These are phyloP conservation scores for Boletus huronensis DNA, from an alignment of 768 basidiomycete species.

Conservation along the genomic window DNA sequence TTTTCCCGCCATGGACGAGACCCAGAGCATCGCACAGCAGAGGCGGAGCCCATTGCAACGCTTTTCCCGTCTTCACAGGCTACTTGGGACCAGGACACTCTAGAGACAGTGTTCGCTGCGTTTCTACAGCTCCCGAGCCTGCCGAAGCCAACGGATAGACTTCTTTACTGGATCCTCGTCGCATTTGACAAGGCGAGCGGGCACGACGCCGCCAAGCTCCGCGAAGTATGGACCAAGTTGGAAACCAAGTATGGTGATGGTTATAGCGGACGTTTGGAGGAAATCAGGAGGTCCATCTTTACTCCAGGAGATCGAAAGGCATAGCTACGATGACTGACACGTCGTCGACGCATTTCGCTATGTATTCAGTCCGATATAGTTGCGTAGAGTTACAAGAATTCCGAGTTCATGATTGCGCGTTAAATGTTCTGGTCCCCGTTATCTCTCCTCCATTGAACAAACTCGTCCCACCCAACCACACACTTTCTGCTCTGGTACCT, in stretches of 20 bases:
- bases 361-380: conserved; percentile 6
- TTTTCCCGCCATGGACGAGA: conserved; percentile 57
- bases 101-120: conserved; percentile 53
- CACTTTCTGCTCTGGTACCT: conserved; percentile 79
- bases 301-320: not conserved
- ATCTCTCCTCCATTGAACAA: conserved; percentile 64
- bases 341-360: not conserved
- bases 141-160: conserved; percentile 41
- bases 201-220: conserved; percentile 46
- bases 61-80: conserved; percentile 9
- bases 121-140: conserved; percentile 57
- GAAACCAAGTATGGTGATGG: conserved; percentile 50
- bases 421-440: conserved; percentile 40
- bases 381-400: conserved; percentile 10
- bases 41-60: not conserved
- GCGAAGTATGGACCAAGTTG: conserved; percentile 54
- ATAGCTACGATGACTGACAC: not conserved
- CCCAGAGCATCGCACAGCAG: conserved; percentile 6
- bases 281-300: conserved; percentile 43
- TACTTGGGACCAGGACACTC: conserved; percentile 55
- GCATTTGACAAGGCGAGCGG: conserved; percentile 63
- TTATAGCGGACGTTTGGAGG: conserved; percentile 43
- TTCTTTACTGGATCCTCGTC: conserved; percentile 64
- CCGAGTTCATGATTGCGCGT: not conserved
- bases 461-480: conserved; percentile 72